Base-by-base conservation (phyloP, 2,329 filamentous ascomycete species). In the Teratosphaeria gauchensis region DNA sequence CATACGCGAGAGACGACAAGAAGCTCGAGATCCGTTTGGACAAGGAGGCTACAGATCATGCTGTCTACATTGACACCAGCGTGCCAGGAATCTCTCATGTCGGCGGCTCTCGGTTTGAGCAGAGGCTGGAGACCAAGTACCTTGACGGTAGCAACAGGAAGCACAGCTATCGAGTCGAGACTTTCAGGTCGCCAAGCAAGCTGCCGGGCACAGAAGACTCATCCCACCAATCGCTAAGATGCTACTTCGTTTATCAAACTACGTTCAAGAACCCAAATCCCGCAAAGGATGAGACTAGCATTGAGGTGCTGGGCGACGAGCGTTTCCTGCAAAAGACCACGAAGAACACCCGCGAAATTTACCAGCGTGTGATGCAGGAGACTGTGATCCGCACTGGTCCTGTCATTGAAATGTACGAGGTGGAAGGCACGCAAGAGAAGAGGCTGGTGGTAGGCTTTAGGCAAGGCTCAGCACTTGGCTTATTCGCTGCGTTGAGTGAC, bases 241-340 rank as follows among this genome's bases (percentile, higher is more conserved):
- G 94, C 80, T 99, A 99, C 79, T 99, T 99, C 72, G 91, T 99
- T 66, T 99, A 99, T 80, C 90, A 96, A 75, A 96, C 92, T 75
- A 85, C 88, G 70, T 99, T 97, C 75, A 85, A 84, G 65, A 84
- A 92, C 68, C 79, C 87, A 8, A 85, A 85, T 63, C 89, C 92
- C 0, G 74, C 73, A 56, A 84, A 86, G 12, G 83, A 85, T 56
- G 94, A 97, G 80, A 96, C 90, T 35, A 85, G 90, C 65, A 84
- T 99, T 62, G 90, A 96, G 67, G 82, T 92, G 68, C 92, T 99
- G 72, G 90, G 91, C 63, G 94, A 99, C 74, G 88, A 88, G 73
- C 88, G 91, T 64, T 99, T 99, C 81, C 78, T 96, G 71, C 90
- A 92, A 69, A 99, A 99, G 81, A 92, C 92, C 14, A 97, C 94